These are phyloP conservation scores for Ananas comosus DNA, from an alignment of 176 grass and related monocot genomes.

Conservation along the genomic window DNA sequence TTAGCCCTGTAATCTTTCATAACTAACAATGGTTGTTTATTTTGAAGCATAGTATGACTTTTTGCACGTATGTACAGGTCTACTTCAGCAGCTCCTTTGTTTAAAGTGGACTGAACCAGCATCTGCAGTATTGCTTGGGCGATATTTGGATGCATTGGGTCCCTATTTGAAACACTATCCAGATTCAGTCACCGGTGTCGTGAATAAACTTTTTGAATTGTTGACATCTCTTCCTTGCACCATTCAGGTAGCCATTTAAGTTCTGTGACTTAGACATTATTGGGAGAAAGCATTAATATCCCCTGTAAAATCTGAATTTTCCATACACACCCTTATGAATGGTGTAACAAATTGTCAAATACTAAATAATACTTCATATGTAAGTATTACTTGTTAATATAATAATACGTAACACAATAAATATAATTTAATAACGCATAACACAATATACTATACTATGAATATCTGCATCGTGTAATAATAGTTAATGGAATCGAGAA, in stretches of 20 bases:
- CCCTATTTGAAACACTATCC: constrained; percentile 77
- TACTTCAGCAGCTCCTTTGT: constrained; percentile 85
- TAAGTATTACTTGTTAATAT: too few species aligned
- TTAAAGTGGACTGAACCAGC: constrained; percentile 80
- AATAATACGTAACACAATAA: too few species aligned
- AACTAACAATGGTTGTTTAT: neutral
- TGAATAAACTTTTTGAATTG: constrained; percentile 93
- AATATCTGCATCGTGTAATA: too few species aligned
- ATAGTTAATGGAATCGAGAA: too few species aligned
- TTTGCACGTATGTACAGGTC: constrained; percentile 44
- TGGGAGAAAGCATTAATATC: too few species aligned
- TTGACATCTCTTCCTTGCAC: constrained; percentile 76
- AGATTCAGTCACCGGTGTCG: constrained; percentile 72
- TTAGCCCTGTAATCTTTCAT: constrained; percentile 13
- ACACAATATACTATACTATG: too few species aligned
- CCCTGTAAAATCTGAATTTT: too few species aligned
- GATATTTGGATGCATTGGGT: constrained; percentile 87
- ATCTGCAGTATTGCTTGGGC: constrained; percentile 63
- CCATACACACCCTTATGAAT: too few species aligned
- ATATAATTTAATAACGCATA: too few species aligned
- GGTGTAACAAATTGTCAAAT: too few species aligned
- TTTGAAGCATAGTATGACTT: constrained; percentile 18
- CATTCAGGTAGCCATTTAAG: constrained; percentile 33
- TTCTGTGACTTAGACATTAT: too few species aligned
- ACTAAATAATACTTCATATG: too few species aligned